Evolutionary conservation across 148 eudicot genomes (phyloP).

Genomic region (Vaccinium myrtillus): DNA sequence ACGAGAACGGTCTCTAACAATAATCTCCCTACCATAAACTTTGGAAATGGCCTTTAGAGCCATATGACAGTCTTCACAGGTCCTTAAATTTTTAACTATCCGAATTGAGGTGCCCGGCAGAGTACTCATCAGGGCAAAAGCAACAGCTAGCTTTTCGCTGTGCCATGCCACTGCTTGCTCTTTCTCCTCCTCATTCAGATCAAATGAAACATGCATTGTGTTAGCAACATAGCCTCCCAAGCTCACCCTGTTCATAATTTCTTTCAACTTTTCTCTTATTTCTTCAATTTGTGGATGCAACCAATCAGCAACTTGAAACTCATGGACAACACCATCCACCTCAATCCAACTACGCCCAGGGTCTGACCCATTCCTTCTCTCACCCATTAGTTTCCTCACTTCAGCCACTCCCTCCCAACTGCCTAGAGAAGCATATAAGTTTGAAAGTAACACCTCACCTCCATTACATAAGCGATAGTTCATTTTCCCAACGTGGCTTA

Average conservation of each 20-base stretch:
- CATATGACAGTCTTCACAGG: slow-evolving; percentile 53
- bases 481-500: slow-evolving; percentile 34
- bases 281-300: slow-evolving; percentile 40
- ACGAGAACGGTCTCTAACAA: slow-evolving; percentile 56
- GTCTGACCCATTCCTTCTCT: slow-evolving; percentile 31
- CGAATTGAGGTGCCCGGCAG: slow-evolving; percentile 35
- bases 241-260: slow-evolving; percentile 37
- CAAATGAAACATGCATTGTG: slow-evolving; percentile 46
- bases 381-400: slow-evolving; percentile 38
- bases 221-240: slow-evolving; percentile 35
- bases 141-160: slow-evolving; percentile 53
- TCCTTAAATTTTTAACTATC: slow-evolving; percentile 50
- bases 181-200: slow-evolving; percentile 54
- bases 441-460: slow-evolving; percentile 41
- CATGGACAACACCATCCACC: slow-evolving; percentile 48
- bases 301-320: slow-evolving; percentile 53
- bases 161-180: slow-evolving; percentile 53
- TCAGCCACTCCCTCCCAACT: slow-evolving; percentile 42
- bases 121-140: slow-evolving; percentile 41
- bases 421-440: slow-evolving; percentile 48
- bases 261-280: slow-evolving; percentile 36
- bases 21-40: slow-evolving; percentile 42
- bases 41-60: slow-evolving; percentile 47
- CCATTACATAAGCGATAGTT: slow-evolving; percentile 17
- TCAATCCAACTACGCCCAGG: slow-evolving; percentile 59